Percentiles rank a stretch among this genome's conserved stretches.
Conservation (phyloP, 2,329 filamentous ascomycete species). For the Alternaria conjuncta region DNA sequence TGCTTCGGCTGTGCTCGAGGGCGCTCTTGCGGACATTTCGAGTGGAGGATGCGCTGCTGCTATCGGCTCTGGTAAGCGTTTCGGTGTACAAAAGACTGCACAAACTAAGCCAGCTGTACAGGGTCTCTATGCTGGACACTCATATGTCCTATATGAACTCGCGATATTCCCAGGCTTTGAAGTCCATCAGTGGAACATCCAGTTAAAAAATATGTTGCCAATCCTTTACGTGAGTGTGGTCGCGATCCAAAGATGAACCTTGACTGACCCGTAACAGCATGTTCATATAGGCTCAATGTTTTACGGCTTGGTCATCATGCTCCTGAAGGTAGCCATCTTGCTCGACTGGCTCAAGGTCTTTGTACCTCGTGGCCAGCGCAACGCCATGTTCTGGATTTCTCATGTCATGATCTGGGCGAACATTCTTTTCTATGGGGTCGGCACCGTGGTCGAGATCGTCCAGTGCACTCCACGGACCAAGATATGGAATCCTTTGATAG, state of each 20-base stretch:
- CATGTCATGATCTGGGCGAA: not conserved
- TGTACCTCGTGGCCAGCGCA: not conserved
- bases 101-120: not conserved
- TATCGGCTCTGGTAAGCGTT: not conserved
- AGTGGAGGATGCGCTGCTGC: not conserved
- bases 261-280: not conserved
- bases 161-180: not conserved
- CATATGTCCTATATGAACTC: not conserved
- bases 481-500: not conserved
- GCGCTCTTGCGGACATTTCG: not conserved
- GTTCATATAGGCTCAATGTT: not conserved
- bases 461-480: not conserved
- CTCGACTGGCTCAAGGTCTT: not conserved
- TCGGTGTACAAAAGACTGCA: not conserved
- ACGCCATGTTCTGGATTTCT: not conserved
- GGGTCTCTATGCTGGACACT: not conserved
- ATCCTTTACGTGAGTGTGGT: not conserved
- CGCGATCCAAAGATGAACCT: not conserved
- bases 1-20: not conserved
- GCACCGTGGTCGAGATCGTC: not conserved
- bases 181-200: not conserved
- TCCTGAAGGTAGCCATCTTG: not conserved
- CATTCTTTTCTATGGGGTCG: not conserved
- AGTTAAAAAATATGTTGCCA: not conserved
- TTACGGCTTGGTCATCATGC: not conserved